Conservation (phyloP, 2,329 filamentous ascomycete genomes). For the Cladophialophora bantiana region DNA sequence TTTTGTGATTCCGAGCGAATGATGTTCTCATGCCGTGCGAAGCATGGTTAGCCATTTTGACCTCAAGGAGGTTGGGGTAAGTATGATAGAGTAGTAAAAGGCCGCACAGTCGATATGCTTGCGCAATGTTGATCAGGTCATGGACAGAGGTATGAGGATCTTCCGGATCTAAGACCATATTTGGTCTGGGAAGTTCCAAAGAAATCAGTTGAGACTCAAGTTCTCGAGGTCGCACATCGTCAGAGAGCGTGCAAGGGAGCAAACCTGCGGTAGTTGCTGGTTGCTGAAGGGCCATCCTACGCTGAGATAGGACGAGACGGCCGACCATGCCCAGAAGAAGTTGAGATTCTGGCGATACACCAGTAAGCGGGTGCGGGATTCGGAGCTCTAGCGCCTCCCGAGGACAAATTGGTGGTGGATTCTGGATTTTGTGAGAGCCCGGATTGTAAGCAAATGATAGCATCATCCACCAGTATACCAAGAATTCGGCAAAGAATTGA, state of each 20-base stretch:
- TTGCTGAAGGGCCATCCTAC: conserved; percentile 2
- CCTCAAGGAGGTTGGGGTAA: conserved; percentile 13
- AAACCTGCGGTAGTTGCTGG: neutral
- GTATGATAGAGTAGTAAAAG: conserved; percentile 19
- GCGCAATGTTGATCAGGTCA: conserved; percentile 19
- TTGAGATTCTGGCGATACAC: conserved; percentile 20
- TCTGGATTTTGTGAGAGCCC: neutral
- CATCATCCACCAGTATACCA: conserved; percentile 28
- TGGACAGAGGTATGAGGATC: conserved; percentile 18
- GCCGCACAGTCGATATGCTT: conserved; percentile 14
- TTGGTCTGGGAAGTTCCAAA: conserved; percentile 13
- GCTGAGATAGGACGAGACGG: conserved; percentile 11
- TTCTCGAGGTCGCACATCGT: neutral
- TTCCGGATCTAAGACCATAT: conserved; percentile 7
- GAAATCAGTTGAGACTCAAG: conserved; percentile 12
- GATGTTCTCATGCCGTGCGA: neutral
- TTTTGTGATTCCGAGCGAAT: no score
- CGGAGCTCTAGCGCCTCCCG: neutral
- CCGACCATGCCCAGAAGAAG: conserved; percentile 19
- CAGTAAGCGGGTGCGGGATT: conserved; percentile 23
- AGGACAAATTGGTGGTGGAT: conserved; percentile 10
- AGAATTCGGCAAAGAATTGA: conserved; percentile 16
- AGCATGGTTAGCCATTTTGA: neutral
- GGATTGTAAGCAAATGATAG: conserved; percentile 16
- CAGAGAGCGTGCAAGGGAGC: neutral